These are phyloP conservation scores for Achaetomiella virescens DNA, from an alignment of 495 filamentous ascomycete species.

Conservation along the genomic window DNA sequence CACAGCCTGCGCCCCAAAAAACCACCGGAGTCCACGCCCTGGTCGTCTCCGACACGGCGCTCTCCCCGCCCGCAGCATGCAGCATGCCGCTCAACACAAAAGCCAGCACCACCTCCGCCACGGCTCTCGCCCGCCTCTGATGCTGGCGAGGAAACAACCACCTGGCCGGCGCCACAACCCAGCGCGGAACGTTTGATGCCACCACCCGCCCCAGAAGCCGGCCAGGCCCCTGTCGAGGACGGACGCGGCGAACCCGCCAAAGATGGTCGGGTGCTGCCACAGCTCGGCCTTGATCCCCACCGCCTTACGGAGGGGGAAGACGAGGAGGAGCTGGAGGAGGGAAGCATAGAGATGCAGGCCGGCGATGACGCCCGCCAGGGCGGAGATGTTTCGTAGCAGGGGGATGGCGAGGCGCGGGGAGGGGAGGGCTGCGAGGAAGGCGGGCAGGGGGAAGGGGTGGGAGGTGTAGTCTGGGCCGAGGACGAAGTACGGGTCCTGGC, in stretches of 20 bases:
- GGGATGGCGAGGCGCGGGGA: constrained; percentile 17
- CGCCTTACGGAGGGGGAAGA: not conserved
- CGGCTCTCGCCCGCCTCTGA: not conserved
- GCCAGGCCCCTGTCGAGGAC: constrained; percentile 61
- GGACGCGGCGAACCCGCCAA: constrained; percentile 47
- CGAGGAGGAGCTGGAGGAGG: not conserved
- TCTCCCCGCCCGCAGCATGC: constrained; percentile 53
- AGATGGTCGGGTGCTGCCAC: constrained; percentile 61
- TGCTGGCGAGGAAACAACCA: constrained; percentile 24
- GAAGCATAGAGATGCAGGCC: constrained; percentile 36
- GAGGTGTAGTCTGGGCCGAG: constrained; percentile 29
- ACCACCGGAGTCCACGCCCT: constrained; percentile 39
- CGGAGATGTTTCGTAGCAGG: constrained; percentile 46
- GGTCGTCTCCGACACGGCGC: constrained; percentile 25
- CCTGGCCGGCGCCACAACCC: constrained; percentile 56
- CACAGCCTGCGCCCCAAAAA: constrained; percentile 47
- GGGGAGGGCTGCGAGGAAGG: constrained; percentile 19
- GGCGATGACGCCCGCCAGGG: constrained; percentile 43
- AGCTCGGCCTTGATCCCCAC: constrained; percentile 41
- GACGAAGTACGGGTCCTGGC: constrained; percentile 71
- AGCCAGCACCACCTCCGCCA: constrained; percentile 30
- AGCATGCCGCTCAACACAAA: constrained; percentile 55
- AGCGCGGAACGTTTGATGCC: constrained; percentile 81
- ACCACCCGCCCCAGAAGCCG: constrained; percentile 78
- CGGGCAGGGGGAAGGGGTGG: constrained; percentile 35